Evolutionary conservation across 169 alveolate species (phyloP), one percentile per base, ranked within the genome.

Genomic region (Cryptosporidium felis): DNA sequence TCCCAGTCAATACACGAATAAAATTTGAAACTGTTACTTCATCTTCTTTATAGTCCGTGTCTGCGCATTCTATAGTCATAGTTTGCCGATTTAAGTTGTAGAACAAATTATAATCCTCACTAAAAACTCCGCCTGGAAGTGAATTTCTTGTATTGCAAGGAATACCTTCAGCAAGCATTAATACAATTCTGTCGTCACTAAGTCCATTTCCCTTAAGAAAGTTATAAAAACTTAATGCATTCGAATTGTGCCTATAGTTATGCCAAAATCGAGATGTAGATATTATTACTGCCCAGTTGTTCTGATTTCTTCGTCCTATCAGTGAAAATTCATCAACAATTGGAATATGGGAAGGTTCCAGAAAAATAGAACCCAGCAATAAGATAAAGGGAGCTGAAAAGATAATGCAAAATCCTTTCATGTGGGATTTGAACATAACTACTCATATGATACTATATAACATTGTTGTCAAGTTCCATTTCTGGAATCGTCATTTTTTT

Each of bases 221-320:
- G 63, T 89, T 89, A 61, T 95, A 95, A 80, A 93, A 82, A 30
- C 92, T 80, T n/a, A 95, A 80, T n/a, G 95, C 94, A 47, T 95
- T 95, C 51, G 93, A 92, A 6, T 94, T 90, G 80, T 95, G 98
- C 56, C 98, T 91, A 90, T 94, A 95, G 85, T 95, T 95, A 82
- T 91, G 92, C 91, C 92, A 94, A 81, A 89, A 93, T 74, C 94
- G 93, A n/a, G 97, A 94, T 16, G 96, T 91, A 66, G 91, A 90
- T 12, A 93, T 90, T 12, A 95, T 80, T 42, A 95, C 92, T 30
- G 96, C 96, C 93, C 95, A 88, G 80, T 91, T 90, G 44, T 91
- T 53, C 8, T 53, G 30, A 14, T 12, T 26, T 56, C 1, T 21
- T 56, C 26, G n/a, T 28, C 79, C 16, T 53, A 14, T 12, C 59